Evolutionary conservation across 768 basidiomycete species (phyloP).

Genomic region (Lentinula sp.): DNA sequence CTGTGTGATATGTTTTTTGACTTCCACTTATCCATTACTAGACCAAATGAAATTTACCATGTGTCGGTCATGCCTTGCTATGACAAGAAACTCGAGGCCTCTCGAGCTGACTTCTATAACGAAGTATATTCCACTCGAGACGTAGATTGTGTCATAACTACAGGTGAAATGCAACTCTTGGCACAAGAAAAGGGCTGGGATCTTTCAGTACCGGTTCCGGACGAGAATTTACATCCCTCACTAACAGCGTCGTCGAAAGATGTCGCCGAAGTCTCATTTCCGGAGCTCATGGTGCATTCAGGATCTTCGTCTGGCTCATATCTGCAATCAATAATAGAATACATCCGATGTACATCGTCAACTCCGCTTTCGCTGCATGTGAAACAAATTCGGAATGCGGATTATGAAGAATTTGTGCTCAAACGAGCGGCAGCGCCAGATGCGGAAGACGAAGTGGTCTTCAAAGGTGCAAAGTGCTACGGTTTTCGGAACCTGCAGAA

Average conservation of each 20-base stretch:
- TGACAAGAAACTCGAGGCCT: constrained; percentile 99
- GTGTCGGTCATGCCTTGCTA: constrained; percentile 99
- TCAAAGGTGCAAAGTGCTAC: constrained; percentile 93
- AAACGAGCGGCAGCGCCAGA: constrained; percentile 20
- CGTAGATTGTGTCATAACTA: constrained; percentile 96
- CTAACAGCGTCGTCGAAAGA: constrained; percentile 17
- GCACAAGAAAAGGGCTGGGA: constrained; percentile 82
- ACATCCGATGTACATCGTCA: constrained; percentile 36
- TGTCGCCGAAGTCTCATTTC: constrained; percentile 31
- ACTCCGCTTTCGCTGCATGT: constrained; percentile 43
- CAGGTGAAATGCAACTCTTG: constrained; percentile 85
- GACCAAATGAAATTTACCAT: constrained; percentile 88
- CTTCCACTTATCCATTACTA: constrained; percentile 20
- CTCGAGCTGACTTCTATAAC: constrained; percentile 87
- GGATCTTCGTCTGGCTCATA: constrained; percentile 94
- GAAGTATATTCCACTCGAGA: constrained; percentile 79
- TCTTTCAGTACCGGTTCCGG: constrained; percentile 48
- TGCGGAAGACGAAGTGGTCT: constrained; percentile 55
- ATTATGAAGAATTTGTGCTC: constrained; percentile 73
- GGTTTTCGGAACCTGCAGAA: constrained; percentile 98
- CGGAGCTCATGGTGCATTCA: constrained; percentile 69
- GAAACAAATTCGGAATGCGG: constrained; percentile 61
- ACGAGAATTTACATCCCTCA: constrained; percentile 29
- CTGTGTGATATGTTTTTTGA: not conserved
- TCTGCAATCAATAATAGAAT: constrained; percentile 69